Conservation (phyloP, 1,284 basidiomycete genomes). For the Rhodotorula sp. region DNA sequence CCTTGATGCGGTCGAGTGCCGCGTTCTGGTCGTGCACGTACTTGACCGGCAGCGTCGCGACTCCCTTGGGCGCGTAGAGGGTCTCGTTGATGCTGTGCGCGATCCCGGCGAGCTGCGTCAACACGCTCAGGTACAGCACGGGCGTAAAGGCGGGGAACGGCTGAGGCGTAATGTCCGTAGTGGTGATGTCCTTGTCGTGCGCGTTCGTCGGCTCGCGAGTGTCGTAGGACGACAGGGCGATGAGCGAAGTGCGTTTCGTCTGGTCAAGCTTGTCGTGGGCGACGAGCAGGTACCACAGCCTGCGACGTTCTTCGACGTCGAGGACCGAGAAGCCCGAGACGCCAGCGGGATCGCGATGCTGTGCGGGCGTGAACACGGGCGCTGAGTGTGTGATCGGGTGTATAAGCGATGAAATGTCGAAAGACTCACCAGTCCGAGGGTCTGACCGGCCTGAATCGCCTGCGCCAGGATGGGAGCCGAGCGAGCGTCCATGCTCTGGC, state of each 20-base stretch:
- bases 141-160: slow-evolving; percentile 30
- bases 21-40: slow-evolving; percentile 24
- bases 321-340: neutral
- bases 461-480: slow-evolving; percentile 9
- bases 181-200: slow-evolving; percentile 31
- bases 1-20: slow-evolving; percentile 21
- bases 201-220: slow-evolving; percentile 20
- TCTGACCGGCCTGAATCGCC: slow-evolving; percentile 26
- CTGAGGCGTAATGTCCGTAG: neutral
- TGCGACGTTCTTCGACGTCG: slow-evolving; percentile 31
- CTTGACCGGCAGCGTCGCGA: slow-evolving; percentile 6
- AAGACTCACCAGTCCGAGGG: slow-evolving; percentile 24
- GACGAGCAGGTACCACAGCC: slow-evolving; percentile 32
- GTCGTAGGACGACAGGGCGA: slow-evolving; percentile 27
- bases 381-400: neutral
- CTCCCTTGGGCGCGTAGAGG: slow-evolving; percentile 21
- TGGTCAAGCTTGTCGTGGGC: slow-evolving; percentile 30
- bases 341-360: slow-evolving; percentile 26
- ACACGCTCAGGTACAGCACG: slow-evolving; percentile 16
- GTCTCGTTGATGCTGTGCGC: slow-evolving; percentile 17
- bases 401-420: too few relatives aligned
- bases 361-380: neutral
- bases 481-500: slow-evolving; percentile 3
- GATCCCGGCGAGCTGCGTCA: slow-evolving; percentile 15
- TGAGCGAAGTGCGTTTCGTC: slow-evolving; percentile 10